Percentiles rank a stretch among this genome's conserved stretches.
These are phyloP conservation scores for Ceratobasidium sp. DNA, from an alignment of 1,284 basidiomycete species.

Conservation along the genomic window DNA sequence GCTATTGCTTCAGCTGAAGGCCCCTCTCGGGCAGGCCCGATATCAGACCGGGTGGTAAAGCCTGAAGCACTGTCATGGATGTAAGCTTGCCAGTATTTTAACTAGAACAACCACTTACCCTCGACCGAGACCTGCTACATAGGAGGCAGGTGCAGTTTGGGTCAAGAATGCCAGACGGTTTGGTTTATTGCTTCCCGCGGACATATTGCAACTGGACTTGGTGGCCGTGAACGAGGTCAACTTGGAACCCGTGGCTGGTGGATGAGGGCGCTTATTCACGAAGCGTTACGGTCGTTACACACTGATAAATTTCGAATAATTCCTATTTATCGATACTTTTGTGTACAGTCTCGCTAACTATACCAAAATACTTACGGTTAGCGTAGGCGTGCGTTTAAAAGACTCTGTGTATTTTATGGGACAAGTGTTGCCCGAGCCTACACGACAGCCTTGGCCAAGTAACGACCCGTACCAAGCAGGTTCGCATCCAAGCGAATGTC, in stretches of 20 bases:
- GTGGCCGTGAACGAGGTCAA: not conserved
- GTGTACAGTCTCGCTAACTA: not conserved
- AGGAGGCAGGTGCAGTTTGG: conserved; percentile 89
- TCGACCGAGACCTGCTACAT: conserved; percentile 95
- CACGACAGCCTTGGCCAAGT: not conserved
- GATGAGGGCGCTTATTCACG: not conserved
- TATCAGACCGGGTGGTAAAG: conserved; percentile 98
- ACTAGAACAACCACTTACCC: conserved; percentile 61
- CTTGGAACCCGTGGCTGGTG: not conserved
- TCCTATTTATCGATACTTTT: not conserved
- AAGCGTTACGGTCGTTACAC: not conserved
- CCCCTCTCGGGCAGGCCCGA: conserved; percentile 95
- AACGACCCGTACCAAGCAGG: too few species aligned
- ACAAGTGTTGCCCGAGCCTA: not conserved
- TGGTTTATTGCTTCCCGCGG: conserved; percentile 52
- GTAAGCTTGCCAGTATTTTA: not conserved
- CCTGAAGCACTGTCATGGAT: conserved; percentile 78
- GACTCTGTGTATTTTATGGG: not conserved
- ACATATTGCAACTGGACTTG: conserved; percentile 29
- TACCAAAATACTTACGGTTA: not conserved
- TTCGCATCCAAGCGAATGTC: not conserved
- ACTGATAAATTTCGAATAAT: not conserved
- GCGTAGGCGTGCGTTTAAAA: not conserved
- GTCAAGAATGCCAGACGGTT: conserved; percentile 84
- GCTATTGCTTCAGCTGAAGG: conserved; percentile 88